Conservation (phyloP, 106 monocot species). For the Agapanthus africanus region DNA sequence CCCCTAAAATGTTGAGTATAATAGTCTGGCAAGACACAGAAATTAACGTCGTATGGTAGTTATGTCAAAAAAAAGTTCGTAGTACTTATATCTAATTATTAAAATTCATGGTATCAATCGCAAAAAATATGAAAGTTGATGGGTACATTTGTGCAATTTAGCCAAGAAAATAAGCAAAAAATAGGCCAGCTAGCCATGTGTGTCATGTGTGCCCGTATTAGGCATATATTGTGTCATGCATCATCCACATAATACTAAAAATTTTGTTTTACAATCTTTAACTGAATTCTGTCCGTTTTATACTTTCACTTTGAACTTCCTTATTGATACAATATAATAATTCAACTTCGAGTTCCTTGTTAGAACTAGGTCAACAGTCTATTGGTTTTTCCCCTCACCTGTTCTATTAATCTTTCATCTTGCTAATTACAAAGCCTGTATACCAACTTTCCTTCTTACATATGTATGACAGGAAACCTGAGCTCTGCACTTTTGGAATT, state of each 20-base stretch:
- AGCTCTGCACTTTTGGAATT: slow-evolving; percentile 69
- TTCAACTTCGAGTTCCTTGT: background rate
- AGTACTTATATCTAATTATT: no score
- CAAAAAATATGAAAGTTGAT: no score
- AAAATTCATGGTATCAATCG: no score
- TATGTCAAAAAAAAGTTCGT: no score
- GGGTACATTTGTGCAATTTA: no score
- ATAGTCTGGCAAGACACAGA: no score
- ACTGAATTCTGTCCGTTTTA: background rate
- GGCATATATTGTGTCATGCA: background rate
- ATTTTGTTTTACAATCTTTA: background rate
- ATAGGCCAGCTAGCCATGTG: background rate
- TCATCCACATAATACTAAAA: background rate
- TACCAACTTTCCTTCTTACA: slow-evolving; percentile 42
- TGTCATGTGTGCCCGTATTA: background rate
- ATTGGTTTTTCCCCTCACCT: background rate
- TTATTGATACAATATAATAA: background rate
- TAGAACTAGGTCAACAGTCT: background rate
- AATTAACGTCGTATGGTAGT: no score
- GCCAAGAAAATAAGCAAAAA: no score
- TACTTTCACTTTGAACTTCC: background rate
- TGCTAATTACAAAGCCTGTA: slow-evolving; percentile 6
- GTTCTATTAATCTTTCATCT: background rate
- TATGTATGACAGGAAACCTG: slow-evolving; percentile 75
- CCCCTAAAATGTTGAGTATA: no score